Evolutionary conservation across 345 rosid species (phyloP).

Genomic region (Linum lewisii): DNA sequence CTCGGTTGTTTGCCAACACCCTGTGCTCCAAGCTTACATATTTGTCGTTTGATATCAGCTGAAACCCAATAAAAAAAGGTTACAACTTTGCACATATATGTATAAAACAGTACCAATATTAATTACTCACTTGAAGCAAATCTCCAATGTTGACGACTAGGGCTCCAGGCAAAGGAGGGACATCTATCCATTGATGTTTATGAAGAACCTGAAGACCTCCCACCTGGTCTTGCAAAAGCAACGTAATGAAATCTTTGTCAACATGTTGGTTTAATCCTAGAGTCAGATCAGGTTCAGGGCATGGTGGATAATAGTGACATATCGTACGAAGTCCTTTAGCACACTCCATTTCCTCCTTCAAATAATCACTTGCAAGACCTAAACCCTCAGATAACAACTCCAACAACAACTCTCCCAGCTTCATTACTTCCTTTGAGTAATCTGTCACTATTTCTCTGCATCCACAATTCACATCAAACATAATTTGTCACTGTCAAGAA

Average conservation of each 20-base stretch:
- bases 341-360: background rate
- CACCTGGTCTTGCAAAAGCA: background rate
- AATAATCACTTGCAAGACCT: background rate
- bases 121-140: background rate
- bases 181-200: background rate
- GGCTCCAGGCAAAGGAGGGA: background rate
- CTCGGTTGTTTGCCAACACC: background rate
- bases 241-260: background rate
- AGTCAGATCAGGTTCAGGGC: constrained; percentile 1
- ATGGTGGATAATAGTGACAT: background rate
- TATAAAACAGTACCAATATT: background rate
- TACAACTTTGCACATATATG: background rate
- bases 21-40: background rate
- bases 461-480: no score
- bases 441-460: background rate
- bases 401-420: background rate
- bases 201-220: constrained; percentile 3
- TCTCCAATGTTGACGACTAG: background rate
- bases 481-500: no score
- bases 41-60: constrained; percentile 1
- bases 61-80: background rate
- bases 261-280: background rate
- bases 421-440: background rate
- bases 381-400: background rate
- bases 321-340: background rate